Evolutionary conservation across 2,329 filamentous ascomycete genomes (phyloP), one percentile per base, ranked within the genome.

Genomic region (Fusarium marasasianum): DNA sequence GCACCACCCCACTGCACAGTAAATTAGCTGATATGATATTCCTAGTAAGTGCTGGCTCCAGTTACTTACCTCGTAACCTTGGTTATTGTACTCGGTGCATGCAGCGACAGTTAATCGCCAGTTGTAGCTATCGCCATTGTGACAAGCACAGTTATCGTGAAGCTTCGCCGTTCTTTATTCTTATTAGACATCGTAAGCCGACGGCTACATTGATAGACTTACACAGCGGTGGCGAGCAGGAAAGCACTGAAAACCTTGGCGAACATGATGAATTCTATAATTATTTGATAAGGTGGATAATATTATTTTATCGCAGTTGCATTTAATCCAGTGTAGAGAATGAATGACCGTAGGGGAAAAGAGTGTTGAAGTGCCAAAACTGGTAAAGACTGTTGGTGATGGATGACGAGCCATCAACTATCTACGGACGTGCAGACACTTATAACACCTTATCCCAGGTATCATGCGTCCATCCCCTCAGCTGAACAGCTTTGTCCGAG

Each of bases 41-140:
- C 29, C 3, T 31, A 1, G 29, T 29, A 13, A 9, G 3, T 5
- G 29, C 1, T 14, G 8, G 29, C 22, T 20, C 10, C 5, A 5
- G 14, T 4, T 11, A 1, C 3, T 14, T 53, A 73, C 75, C 71
- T 77, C 50, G 35, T 71, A 69, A 15, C 6, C 55, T 14, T 61
- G 43, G 6, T 74, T 60, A 8, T 72, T 72, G 57, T 77, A 77
- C 8, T 63, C 54, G 1, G 56, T 44, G 61, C 75, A 77, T 8
- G 75, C 75, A 37, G 65, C 62, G 20, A 44, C 71, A 6, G 75
- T 77, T 9, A 77, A 58, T 11, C 75, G 75, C 56, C 51, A 76
- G 54, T 76, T 77, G 29, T 74, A 74, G 33, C 63, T 72, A 3
- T 77, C 70, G 2, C 75, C 75, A 20, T 77, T 77, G 6, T 74